These are phyloP conservation scores for Cladosporium cucumerinum DNA, from an alignment of 2,329 filamentous ascomycete genomes.

Conservation along the genomic window DNA sequence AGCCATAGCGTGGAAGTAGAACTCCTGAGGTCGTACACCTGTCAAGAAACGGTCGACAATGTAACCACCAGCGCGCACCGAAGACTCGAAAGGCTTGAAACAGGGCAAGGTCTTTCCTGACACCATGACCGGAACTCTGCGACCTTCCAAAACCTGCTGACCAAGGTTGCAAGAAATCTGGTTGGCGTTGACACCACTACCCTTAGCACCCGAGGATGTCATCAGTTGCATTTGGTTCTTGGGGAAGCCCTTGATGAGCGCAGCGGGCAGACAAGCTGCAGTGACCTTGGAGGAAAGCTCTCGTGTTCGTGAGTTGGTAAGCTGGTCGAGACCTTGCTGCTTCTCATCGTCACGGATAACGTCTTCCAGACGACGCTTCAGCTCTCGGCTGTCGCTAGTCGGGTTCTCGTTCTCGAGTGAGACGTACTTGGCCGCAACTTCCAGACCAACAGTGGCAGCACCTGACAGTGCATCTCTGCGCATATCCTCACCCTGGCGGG, in stretches of 20 bases:
- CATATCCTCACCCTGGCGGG: conserved; percentile 68
- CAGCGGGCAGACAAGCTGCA: conserved; percentile 71
- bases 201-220: conserved; percentile 96
- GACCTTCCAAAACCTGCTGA: conserved; percentile 92
- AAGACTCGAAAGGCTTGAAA: conserved; percentile 87
- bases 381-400: conserved; percentile 63
- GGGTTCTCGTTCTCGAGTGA: conserved; percentile 66
- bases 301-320: conserved; percentile 71
- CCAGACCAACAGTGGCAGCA: conserved; percentile 67
- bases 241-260: conserved; percentile 87
- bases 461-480: conserved; percentile 66
- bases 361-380: conserved; percentile 77
- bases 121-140: conserved; percentile 94
- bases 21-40: conserved; percentile 93
- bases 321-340: conserved; percentile 81
- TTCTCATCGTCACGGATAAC: conserved; percentile 89
- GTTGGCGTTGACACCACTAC: conserved; percentile 88
- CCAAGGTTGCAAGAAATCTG: conserved; percentile 97
- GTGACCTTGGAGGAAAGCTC: conserved; percentile 77
- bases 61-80: conserved; percentile 86
- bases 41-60: conserved; percentile 96
- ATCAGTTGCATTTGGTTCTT: conserved; percentile 99
- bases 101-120: conserved; percentile 95
- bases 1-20: conserved; percentile 99
- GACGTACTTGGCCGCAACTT: conserved; percentile 84